These are phyloP conservation scores for Suhomyces bolitotheri DNA, from an alignment of 1,139 yeast species.

Conservation along the genomic window DNA sequence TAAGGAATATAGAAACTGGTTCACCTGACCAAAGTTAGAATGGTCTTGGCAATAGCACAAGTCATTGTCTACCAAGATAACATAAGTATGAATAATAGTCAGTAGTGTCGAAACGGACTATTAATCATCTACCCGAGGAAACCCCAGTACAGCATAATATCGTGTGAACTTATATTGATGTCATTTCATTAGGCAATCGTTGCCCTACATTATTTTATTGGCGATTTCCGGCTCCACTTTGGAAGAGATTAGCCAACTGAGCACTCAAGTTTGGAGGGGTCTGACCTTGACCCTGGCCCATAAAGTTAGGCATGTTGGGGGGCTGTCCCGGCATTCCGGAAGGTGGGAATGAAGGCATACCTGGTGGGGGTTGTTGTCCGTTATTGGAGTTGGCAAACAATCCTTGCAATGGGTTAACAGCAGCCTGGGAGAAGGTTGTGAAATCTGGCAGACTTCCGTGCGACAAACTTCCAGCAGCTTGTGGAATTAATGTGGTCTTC, in stretches of 20 bases:
- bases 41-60: no score
- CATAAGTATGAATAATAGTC: no score
- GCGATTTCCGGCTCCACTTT: constrained; percentile 17
- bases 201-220: constrained; percentile 2
- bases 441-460: constrained; percentile 37
- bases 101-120: no score
- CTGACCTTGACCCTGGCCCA: constrained; percentile 19
- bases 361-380: constrained; percentile 14
- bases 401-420: constrained; percentile 55
- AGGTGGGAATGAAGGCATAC: constrained; percentile 20
- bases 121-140: no score
- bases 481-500: constrained; percentile 36
- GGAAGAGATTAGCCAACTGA: constrained; percentile 41
- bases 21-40: no score
- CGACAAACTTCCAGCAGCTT: constrained; percentile 25
- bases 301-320: constrained; percentile 11
- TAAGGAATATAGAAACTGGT: no score
- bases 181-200: no score
- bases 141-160: no score
- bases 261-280: constrained; percentile 34
- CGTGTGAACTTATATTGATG: no score
- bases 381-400: constrained; percentile 35
- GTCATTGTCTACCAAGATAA: no score
- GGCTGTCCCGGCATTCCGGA: constrained; percentile 17
- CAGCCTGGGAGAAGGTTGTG: constrained; percentile 35